phyloP scores from a whole-genome alignment of 345 rosid genomes.

The Ceriops zippeliana region DNA sequence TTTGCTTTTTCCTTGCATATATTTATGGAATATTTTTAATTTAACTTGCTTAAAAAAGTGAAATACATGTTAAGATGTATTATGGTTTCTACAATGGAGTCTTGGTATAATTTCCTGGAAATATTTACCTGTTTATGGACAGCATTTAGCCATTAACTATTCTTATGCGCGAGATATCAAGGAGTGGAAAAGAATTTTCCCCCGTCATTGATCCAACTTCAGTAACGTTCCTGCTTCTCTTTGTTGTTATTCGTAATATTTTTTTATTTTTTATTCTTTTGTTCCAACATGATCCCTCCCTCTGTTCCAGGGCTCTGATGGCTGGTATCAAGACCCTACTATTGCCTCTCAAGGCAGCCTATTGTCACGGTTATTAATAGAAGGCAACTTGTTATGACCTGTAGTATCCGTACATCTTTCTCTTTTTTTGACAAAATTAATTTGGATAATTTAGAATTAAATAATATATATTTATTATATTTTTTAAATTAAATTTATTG shows the following conservation, averaged over 20 bases:
- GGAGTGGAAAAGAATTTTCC: constrained; percentile 62
- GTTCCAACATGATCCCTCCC: background rate
- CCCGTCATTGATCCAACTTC: constrained; percentile 71
- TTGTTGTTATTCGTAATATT: background rate
- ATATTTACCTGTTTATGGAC: background rate
- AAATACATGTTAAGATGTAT: background rate
- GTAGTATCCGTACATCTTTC: too few species aligned
- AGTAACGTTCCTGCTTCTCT: constrained; percentile 39
- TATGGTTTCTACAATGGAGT: background rate
- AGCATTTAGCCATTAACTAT: background rate
- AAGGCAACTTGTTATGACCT: too few species aligned
- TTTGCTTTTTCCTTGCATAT: background rate
- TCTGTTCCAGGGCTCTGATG: constrained; percentile 26
- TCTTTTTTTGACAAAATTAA: too few species aligned
- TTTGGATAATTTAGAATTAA: too few species aligned
- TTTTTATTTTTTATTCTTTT: background rate
- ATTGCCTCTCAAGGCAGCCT: constrained; percentile 30
- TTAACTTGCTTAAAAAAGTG: too few species aligned
- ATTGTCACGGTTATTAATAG: background rate
- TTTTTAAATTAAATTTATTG: too few species aligned
- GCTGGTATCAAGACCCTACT: constrained; percentile 19
- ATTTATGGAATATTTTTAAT: background rate
- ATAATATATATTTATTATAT: too few species aligned
- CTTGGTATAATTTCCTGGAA: background rate
- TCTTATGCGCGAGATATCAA: constrained; percentile 30